Evolutionary conservation across 495 filamentous ascomycete species (phyloP), one percentile per base, ranked within the genome.

Genomic region (Penicillium argentinense): DNA sequence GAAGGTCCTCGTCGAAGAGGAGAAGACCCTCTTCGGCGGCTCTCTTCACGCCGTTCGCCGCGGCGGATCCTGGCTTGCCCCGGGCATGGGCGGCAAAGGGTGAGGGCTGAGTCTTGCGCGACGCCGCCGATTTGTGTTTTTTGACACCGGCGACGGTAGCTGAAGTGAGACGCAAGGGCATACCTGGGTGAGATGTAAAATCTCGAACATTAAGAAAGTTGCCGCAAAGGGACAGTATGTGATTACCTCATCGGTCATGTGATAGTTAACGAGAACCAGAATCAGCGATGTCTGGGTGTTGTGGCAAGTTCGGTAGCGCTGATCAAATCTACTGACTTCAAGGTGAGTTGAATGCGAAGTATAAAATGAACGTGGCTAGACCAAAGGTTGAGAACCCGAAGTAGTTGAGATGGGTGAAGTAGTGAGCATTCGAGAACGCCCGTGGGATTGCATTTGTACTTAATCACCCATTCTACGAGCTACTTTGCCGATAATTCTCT

Each of bases 11-110:
- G 22, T 75, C 74, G 16, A 19, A 14, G 12, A 19, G 7, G n/a
- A 36, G 33, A 29, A 83, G 75, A 14, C 67, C 68, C 21, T 73
- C 70, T 32, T 63, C 59, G 22, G 74, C 69, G 11, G 66, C 49
- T 16, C 43, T 32, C 34, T 62, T 66, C 34, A 59, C 53, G 57
- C 57, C 56, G 46, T 41, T 50, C 41, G 64, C 48, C 40, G 64
- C 51, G 27, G 56, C 57, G 46, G 61, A 62, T 44, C 64, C 59
- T 0, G 80, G 72, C 57, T 87, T 87, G 42, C 76, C 81, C 42
- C 81, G 81, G 19, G 73, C 68, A 50, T 81, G 69, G 9, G 69
- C 51, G 26, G 79, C 68, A 47, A 82, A 82, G 1, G 78, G 72
- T 1, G 79, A 74, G 7, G 69, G 40, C 9, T 62, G 69, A 21